Evolutionary conservation across 768 basidiomycete species (phyloP).

Genomic region (Cystobasidium tubakii): DNA sequence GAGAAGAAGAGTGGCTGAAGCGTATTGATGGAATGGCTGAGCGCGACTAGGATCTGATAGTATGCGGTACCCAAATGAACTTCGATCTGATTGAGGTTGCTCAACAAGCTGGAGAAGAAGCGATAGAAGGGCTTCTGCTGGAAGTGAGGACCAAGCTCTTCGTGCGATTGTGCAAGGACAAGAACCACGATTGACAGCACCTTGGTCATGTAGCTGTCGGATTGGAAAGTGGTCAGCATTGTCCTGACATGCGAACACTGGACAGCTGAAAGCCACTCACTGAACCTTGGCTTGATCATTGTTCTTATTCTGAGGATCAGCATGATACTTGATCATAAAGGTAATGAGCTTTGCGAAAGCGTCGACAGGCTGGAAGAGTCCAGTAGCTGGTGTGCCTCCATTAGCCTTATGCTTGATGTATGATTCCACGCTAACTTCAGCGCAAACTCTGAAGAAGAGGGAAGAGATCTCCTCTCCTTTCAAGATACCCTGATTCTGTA

Average conservation of each 20-base stretch:
- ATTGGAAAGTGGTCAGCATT: background rate
- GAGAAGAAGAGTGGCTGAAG: constrained; percentile 95
- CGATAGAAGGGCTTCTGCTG: constrained; percentile 97
- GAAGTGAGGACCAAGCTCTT: constrained; percentile 84
- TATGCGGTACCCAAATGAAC: constrained; percentile 78
- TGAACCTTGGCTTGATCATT: constrained; percentile 93
- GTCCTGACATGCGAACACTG: background rate
- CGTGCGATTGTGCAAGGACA: constrained; percentile 87
- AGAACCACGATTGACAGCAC: constrained; percentile 95
- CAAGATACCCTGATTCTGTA: constrained; percentile 92
- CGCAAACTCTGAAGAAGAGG: constrained; percentile 96
- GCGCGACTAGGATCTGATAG: constrained; percentile 66
- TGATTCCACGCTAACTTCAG: constrained; percentile 83
- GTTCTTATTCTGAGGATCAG: constrained; percentile 79
- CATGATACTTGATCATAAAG: constrained; percentile 98
- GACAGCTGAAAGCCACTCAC: constrained; percentile 68
- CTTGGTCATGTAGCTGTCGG: constrained; percentile 40
- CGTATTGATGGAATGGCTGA: constrained; percentile 95
- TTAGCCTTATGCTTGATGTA: constrained; percentile 56
- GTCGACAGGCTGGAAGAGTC: constrained; percentile 87
- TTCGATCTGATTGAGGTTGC: constrained; percentile 82
- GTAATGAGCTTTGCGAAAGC: constrained; percentile 90
- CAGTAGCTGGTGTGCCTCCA: constrained; percentile 57
- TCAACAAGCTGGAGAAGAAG: constrained; percentile 79
- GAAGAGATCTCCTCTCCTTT: constrained; percentile 93